These are phyloP conservation scores for Quercus rubra DNA, from an alignment of 306 rosid genomes.

Conservation along the genomic window DNA sequence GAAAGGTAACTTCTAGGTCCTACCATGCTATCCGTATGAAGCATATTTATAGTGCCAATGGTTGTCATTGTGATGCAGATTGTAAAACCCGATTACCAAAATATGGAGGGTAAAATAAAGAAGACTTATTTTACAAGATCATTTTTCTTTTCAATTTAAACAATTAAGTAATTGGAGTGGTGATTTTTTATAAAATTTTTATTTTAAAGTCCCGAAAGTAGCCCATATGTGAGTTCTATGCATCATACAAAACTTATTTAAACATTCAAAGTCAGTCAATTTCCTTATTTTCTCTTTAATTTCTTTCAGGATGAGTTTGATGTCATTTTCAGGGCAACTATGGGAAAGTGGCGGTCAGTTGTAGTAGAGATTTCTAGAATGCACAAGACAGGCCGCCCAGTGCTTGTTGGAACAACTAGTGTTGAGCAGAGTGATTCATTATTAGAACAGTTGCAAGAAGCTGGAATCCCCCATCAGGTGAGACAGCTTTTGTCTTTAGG, in stretches of 20 bases:
- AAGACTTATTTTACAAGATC: background rate
- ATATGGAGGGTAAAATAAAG: background rate
- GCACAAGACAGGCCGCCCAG: slow-evolving; percentile 91
- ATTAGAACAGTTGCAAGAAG: slow-evolving; percentile 79
- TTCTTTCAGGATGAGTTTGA: slow-evolving; percentile 84
- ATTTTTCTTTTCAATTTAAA: background rate
- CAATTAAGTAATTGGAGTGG: background rate
- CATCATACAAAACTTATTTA: slow-evolving; percentile 3
- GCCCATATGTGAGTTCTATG: slow-evolving; percentile 2
- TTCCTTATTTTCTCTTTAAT: slow-evolving; percentile 31
- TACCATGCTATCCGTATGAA: slow-evolving; percentile 9
- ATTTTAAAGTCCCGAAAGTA: background rate
- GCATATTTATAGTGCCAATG: slow-evolving; percentile 7
- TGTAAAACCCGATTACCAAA: background rate
- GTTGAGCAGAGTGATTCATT: slow-evolving; percentile 96
- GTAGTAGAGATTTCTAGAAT: slow-evolving; percentile 97
- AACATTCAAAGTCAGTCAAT: slow-evolving; percentile 11
- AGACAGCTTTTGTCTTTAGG: slow-evolving; percentile 16
- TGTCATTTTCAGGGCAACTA: slow-evolving; percentile 87
- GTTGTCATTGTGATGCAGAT: slow-evolving; percentile 11
- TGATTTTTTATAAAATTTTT: background rate
- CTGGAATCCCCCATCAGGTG: slow-evolving; percentile 89
- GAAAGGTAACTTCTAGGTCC: slow-evolving; percentile 61
- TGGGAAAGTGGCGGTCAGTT: slow-evolving; percentile 96
- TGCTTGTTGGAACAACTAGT: slow-evolving; percentile 98